Percentiles rank a stretch among this genome's conserved stretches.
These are phyloP conservation scores for Trypanosoma theileri DNA, from an alignment of 208 protist species.

Conservation along the genomic window DNA sequence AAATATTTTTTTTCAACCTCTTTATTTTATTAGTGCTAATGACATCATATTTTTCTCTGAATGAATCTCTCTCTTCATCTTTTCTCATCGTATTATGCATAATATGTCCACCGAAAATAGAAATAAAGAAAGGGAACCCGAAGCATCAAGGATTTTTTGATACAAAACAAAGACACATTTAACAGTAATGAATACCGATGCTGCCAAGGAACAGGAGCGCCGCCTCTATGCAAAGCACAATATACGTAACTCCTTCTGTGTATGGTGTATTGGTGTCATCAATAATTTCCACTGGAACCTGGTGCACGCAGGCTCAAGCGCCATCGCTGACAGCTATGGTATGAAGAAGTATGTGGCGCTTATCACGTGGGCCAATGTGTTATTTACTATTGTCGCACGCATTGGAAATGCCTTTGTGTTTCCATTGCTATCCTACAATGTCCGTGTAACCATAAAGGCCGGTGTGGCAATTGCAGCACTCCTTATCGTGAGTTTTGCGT, in stretches of 20 bases:
- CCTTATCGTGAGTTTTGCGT: slow-evolving; percentile 66
- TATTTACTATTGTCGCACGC: slow-evolving; percentile 76
- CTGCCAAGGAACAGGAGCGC: no score
- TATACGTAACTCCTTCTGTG: slow-evolving; percentile 3
- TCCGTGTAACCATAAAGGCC: slow-evolving; percentile 63
- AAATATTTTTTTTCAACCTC: no score
- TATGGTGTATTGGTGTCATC: slow-evolving; percentile 78
- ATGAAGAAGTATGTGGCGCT: slow-evolving; percentile 70
- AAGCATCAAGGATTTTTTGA: no score
- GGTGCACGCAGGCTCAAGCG: slow-evolving; percentile 62
- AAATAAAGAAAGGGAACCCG: no score
- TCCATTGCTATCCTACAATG: slow-evolving; percentile 63
- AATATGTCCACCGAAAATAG: no score
- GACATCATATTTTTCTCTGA: no score
- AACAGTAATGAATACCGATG: no score
- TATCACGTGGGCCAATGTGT: slow-evolving; percentile 78
- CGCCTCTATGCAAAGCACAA: not conserved
- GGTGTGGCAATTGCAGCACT: slow-evolving; percentile 59
- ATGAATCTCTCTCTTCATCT: no score
- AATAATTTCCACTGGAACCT: slow-evolving; percentile 91
- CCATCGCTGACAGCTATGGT: slow-evolving; percentile 49
- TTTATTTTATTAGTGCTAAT: no score
- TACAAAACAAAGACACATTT: no score
- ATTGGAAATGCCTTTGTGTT: slow-evolving; percentile 82
- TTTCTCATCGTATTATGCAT: no score